Evolutionary conservation across 192 early-diverging fungal species (phyloP).

Genomic region (Allomyces arbusculus): DNA sequence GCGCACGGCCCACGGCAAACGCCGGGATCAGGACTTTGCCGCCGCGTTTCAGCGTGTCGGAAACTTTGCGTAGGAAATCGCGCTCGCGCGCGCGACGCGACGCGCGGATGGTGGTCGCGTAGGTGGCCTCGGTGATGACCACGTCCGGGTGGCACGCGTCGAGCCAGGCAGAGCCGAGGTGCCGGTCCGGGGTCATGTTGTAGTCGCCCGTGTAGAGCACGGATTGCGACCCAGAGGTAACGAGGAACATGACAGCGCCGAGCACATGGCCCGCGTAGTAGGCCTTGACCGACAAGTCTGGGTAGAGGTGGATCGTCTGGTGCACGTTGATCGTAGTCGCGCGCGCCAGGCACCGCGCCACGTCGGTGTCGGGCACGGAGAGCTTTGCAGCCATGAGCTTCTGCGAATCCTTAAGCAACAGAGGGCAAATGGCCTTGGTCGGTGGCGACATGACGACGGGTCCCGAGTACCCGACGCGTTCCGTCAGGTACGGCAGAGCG

Average conservation of each 20-base stretch:
- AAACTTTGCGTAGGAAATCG: conserved; percentile 78
- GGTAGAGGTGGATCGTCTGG: conserved; percentile 64
- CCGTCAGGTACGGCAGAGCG: conserved; percentile 85
- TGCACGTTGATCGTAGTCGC: conserved; percentile 22
- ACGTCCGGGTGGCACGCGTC: conserved; percentile 77
- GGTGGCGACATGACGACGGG: conserved; percentile 97
- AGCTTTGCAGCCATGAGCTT: conserved; percentile 70
- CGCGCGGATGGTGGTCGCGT: conserved; percentile 86
- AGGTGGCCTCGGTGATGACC: conserved; percentile 91
- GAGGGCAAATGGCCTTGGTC: conserved; percentile 85
- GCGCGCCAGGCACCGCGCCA: not conserved
- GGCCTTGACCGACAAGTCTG: conserved; percentile 57
- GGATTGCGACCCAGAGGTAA: conserved; percentile 50
- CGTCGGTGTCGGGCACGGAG: not conserved
- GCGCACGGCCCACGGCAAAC: conserved; percentile 94
- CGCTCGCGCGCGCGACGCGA: conserved; percentile 81
- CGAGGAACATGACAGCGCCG: conserved; percentile 91
- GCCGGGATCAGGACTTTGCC: conserved; percentile 90
- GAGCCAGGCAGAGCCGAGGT: conserved; percentile 92
- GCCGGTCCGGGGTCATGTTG: conserved; percentile 77
- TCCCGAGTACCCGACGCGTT: conserved; percentile 82
- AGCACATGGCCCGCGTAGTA: conserved; percentile 98
- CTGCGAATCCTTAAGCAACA: conserved; percentile 84
- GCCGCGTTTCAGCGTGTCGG: conserved; percentile 48
- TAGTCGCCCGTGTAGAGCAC: conserved; percentile 75